phyloP scores from a whole-genome alignment of 2,329 filamentous ascomycete species.

The Chaetothyriales sp. region DNA sequence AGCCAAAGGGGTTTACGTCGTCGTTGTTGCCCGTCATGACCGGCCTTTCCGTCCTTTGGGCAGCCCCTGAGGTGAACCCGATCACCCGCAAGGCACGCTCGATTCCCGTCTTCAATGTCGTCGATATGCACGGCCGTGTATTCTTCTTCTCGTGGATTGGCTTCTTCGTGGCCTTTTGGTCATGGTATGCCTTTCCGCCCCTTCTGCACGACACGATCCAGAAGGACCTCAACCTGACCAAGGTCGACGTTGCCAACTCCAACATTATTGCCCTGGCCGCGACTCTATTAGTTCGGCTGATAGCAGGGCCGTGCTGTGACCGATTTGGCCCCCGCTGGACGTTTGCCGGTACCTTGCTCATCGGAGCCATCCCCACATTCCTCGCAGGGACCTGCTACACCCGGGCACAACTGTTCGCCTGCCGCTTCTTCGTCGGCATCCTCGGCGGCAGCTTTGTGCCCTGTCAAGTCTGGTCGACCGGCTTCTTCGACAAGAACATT shows the following conservation, averaged over 20 bases:
- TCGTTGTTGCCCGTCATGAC: slow-evolving; percentile 1
- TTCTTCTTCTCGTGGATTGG: slow-evolving; percentile 84
- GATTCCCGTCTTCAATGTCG: slow-evolving; percentile 61
- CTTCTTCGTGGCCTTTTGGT: slow-evolving; percentile 78
- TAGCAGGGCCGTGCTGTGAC: slow-evolving; percentile 76
- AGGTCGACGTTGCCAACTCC: slow-evolving; percentile 65
- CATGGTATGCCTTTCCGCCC: slow-evolving; percentile 51
- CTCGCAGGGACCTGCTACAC: slow-evolving; percentile 63
- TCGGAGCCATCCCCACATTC: slow-evolving; percentile 66
- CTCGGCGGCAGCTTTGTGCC: slow-evolving; percentile 31
- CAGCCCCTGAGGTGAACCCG: slow-evolving; percentile 61
- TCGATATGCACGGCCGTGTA: slow-evolving; percentile 68
- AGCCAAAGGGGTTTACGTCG: too few relatives aligned
- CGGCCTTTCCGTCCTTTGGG: slow-evolving; percentile 21
- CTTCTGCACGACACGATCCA: slow-evolving; percentile 50
- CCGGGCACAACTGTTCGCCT: slow-evolving; percentile 36
- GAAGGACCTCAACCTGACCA: slow-evolving; percentile 56
- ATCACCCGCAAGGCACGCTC: slow-evolving; percentile 70
- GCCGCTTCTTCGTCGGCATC: slow-evolving; percentile 31
- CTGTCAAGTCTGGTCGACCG: slow-evolving; percentile 84
- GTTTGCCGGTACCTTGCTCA: slow-evolving; percentile 61
- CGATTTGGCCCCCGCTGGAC: slow-evolving; percentile 64
- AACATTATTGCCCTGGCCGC: slow-evolving; percentile 71
- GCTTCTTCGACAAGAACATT: slow-evolving; percentile 84
- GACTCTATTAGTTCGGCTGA: slow-evolving; percentile 59